phyloP scores from a whole-genome alignment of 345 rosid species.

The Moringa oleifera region DNA sequence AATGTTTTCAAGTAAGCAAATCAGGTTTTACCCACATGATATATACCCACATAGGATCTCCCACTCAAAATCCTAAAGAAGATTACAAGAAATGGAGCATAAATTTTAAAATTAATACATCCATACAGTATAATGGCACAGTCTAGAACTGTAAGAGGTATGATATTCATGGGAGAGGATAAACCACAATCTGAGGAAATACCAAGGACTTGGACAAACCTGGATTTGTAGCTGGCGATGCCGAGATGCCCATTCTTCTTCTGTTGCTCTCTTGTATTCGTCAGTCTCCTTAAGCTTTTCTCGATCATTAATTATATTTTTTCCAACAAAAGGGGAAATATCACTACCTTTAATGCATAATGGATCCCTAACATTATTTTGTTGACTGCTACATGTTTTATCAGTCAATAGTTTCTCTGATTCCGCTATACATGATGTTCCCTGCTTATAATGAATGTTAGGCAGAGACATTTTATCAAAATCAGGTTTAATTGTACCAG shows the following conservation, averaged over 20 bases:
- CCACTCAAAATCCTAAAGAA: too few species aligned
- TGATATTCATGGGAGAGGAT: too few species aligned
- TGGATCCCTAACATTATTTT: slow-evolving; percentile 1
- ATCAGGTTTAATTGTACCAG: neutral
- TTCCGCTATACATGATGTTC: slow-evolving; percentile 11
- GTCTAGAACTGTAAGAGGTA: too few species aligned
- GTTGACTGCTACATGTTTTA: slow-evolving; percentile 15
- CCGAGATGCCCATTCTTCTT: slow-evolving; percentile 88
- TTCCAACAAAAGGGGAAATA: slow-evolving; percentile 13
- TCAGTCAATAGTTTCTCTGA: slow-evolving; percentile 18
- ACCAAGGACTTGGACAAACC: slow-evolving; percentile 33
- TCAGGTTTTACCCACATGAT: too few species aligned
- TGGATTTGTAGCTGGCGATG: slow-evolving; percentile 61
- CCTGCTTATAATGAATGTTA: slow-evolving; percentile 16
- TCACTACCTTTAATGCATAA: slow-evolving; percentile 20
- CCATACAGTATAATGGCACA: too few species aligned
- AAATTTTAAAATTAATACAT: too few species aligned
- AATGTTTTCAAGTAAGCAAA: too few species aligned
- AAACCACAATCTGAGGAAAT: neutral
- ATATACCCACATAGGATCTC: too few species aligned
- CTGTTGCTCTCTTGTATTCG: slow-evolving; percentile 69
- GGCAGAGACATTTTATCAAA: slow-evolving; percentile 9
- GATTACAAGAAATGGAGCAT: too few species aligned
- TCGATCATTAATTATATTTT: slow-evolving; percentile 50
- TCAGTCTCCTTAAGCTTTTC: slow-evolving; percentile 83